Evolutionary conservation across 495 filamentous ascomycete species (phyloP).

Genomic region (Copromyces sp.): DNA sequence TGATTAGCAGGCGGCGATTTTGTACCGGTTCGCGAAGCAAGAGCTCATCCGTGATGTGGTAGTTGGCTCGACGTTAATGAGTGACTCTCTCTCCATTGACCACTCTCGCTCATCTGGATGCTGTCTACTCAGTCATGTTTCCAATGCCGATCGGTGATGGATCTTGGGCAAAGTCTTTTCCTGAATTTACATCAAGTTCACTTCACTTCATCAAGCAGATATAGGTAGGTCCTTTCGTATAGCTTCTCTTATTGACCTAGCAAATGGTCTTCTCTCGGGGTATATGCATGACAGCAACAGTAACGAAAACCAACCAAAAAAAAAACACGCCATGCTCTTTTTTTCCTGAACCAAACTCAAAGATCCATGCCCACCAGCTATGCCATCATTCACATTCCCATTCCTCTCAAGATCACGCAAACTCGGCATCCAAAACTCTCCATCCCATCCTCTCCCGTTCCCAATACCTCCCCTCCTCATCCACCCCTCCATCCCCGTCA

Average conservation of each 20-base stretch:
- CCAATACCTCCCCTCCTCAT: conserved; percentile 5
- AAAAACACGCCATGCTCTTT: neutral
- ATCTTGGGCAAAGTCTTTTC: too few relatives aligned
- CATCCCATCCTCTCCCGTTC: conserved; percentile 7
- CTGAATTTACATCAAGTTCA: too few relatives aligned
- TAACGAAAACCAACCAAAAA: neutral
- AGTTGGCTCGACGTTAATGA: too few relatives aligned
- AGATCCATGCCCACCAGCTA: neutral
- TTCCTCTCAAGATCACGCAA: conserved; percentile 4
- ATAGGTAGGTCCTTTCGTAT: neutral
- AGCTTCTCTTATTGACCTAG: neutral
- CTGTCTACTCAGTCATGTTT: too few relatives aligned
- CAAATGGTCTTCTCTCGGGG: neutral
- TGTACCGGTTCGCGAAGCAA: neutral
- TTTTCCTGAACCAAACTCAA: neutral
- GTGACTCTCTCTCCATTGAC: too few relatives aligned
- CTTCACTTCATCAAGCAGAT: too few relatives aligned
- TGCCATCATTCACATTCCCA: neutral
- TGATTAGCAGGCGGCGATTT: neutral
- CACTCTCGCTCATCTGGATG: too few relatives aligned
- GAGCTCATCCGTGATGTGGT: too few relatives aligned
- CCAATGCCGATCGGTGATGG: too few relatives aligned
- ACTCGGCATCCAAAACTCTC: conserved; percentile 11
- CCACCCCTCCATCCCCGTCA: conserved; percentile 3
- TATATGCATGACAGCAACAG: neutral